Evolutionary conservation across 306 rosid species (phyloP).

Genomic region (Biancaea sappan): DNA sequence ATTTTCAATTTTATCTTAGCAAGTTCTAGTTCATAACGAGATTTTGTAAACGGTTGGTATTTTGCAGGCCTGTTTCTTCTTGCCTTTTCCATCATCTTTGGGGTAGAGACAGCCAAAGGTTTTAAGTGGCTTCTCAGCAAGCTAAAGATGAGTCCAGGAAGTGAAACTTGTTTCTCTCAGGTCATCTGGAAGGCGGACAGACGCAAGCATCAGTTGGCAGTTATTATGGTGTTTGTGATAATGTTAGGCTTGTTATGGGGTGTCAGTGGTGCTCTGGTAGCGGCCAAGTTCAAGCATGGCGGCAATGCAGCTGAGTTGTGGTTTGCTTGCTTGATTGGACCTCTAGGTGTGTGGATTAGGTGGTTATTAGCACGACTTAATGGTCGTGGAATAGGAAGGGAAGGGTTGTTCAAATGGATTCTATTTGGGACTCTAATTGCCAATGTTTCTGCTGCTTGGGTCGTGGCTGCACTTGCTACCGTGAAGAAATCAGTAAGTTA

Average conservation of each 20-base stretch:
- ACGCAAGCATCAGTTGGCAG: conserved; percentile 39
- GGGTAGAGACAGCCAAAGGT: too few relatives aligned
- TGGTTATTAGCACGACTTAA: conserved; percentile 74
- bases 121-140: conserved; percentile 49
- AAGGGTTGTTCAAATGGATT: conserved; percentile 53
- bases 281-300: conserved; percentile 42
- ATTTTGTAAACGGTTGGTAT: not conserved
- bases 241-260: conserved; percentile 51
- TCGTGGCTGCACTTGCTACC: conserved; percentile 67
- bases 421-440: conserved; percentile 71
- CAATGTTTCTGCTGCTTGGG: conserved; percentile 68
- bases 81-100: too few relatives aligned
- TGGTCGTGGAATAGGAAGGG: conserved; percentile 65
- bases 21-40: not conserved
- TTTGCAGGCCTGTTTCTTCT: too few relatives aligned
- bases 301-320: conserved; percentile 47
- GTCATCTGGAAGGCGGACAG: conserved; percentile 40
- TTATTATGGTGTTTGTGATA: conserved; percentile 40
- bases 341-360: conserved; percentile 75
- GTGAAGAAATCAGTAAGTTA: conserved; percentile 51
- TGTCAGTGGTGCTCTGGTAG: conserved; percentile 37
- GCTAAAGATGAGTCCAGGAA: conserved; percentile 24
- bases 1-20: not conserved
- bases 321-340: conserved; percentile 81
- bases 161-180: conserved; percentile 21